phyloP scores from a whole-genome alignment of 371 early-diverging fungal species.

The Gilbertella persicaria region DNA sequence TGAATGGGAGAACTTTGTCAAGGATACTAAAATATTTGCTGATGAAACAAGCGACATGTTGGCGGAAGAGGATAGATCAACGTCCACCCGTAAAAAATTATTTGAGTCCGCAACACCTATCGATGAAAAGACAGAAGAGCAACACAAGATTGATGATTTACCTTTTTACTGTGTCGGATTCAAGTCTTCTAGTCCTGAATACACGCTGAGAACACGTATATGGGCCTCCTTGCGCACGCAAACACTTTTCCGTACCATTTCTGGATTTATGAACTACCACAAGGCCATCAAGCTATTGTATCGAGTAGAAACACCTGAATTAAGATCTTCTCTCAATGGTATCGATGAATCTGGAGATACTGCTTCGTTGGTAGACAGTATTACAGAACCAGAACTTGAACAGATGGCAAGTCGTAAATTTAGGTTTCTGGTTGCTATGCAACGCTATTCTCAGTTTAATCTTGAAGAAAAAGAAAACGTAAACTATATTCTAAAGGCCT shows the following conservation, averaged over 20 bases:
- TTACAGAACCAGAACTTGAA: no score
- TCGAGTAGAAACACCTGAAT: slow-evolving; percentile 82
- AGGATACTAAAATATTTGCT: slow-evolving; percentile 82
- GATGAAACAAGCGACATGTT: slow-evolving; percentile 24
- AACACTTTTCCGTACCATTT: slow-evolving; percentile 86
- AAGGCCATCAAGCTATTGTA: slow-evolving; percentile 82
- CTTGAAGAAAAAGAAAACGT: slow-evolving; percentile 77
- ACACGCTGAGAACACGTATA: slow-evolving; percentile 82
- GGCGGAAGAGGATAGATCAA: slow-evolving; percentile 8
- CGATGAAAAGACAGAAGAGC: no score
- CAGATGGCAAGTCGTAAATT: slow-evolving; percentile 77
- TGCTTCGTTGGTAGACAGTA: no score
- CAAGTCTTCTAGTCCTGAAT: slow-evolving; percentile 82
- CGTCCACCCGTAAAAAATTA: neutral
- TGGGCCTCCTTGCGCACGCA: slow-evolving; percentile 91
- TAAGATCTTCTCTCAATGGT: slow-evolving; percentile 62
- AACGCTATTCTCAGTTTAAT: slow-evolving; percentile 80
- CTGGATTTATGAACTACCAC: slow-evolving; percentile 90
- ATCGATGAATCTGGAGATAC: slow-evolving; percentile 65
- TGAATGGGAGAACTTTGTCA: slow-evolving; percentile 94
- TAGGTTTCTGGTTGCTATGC: slow-evolving; percentile 88
- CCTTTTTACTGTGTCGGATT: slow-evolving; percentile 85
- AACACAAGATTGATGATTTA: slow-evolving; percentile 70
- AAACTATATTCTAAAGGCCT: slow-evolving; percentile 76
- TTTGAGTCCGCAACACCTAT: slow-evolving; percentile 27